A percentile compares a stretch with the other conserved stretches of the same genome.
Evolutionary conservation across 2,329 filamentous ascomycete genomes (phyloP).

Genomic region (Cladosporium velox): DNA sequence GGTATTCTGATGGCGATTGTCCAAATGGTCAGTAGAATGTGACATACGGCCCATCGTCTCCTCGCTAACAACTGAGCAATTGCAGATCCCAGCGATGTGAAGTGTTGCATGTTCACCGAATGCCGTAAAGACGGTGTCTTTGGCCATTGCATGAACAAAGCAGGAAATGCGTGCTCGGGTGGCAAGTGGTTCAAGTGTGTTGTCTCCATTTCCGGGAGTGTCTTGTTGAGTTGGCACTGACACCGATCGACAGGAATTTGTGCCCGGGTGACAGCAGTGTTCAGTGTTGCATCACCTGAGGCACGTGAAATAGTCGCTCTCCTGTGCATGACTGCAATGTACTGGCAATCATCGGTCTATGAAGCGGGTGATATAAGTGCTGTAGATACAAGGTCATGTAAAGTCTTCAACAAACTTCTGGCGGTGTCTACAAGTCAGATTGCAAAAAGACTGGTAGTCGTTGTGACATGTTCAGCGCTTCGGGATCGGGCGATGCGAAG

Average conservation of each 20-base stretch:
- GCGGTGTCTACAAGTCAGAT: not conserved
- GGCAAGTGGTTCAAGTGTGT: not conserved
- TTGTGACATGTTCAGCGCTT: not conserved
- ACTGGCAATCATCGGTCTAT: not conserved
- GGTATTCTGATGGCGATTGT: not conserved
- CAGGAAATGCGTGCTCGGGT: not conserved
- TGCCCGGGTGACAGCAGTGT: not conserved
- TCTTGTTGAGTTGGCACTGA: not conserved
- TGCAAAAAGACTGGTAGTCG: not conserved
- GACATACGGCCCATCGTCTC: not conserved
- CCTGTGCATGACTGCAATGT: not conserved
- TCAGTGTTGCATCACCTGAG: not conserved
- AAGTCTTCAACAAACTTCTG: not conserved
- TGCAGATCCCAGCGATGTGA: not conserved
- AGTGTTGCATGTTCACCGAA: not conserved
- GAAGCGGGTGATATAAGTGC: not conserved
- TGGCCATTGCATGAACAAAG: not conserved
- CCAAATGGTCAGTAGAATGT: not conserved
- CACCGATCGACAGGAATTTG: not conserved
- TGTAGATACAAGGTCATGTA: not conserved
- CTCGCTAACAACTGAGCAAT: not conserved
- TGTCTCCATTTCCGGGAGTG: not conserved
- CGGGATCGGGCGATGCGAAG: not conserved
- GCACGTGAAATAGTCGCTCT: not conserved
- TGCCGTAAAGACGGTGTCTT: not conserved